These are phyloP conservation scores for Pleurozium schreberi DNA, from an alignment of 225 moss, liverwort and hornwort genomes.

Conservation along the genomic window DNA sequence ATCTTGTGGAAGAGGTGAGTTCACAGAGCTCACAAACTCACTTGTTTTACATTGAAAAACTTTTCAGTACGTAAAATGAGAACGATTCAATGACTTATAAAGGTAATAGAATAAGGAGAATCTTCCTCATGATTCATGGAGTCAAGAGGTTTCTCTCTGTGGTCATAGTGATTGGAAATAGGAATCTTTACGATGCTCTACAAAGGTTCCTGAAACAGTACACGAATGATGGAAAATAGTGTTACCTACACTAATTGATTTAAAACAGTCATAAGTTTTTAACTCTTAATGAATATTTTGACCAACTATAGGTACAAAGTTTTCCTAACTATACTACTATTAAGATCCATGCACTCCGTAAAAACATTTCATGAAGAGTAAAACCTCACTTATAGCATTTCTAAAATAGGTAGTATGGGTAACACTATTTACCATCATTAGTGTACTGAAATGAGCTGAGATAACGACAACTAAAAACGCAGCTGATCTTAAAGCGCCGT, in stretches of 20 bases:
- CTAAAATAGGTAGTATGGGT: no score
- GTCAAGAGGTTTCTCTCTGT: not conserved
- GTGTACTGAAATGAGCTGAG: not conserved
- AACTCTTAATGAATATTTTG: no score
- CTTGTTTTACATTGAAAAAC: not conserved
- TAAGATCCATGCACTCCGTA: no score
- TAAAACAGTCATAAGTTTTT: no score
- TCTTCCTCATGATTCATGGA: not conserved
- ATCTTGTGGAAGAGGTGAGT: constrained; percentile 78
- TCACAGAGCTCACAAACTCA: not conserved
- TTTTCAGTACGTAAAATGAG: not conserved
- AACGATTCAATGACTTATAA: not conserved
- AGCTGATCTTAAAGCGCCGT: no score
- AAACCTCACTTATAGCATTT: no score
- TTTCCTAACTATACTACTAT: no score
- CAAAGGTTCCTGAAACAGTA: not conserved
- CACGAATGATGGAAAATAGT: no score
- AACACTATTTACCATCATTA: no score
- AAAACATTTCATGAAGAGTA: no score
- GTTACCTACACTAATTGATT: no score
- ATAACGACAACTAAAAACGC: not conserved
- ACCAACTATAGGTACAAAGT: no score
- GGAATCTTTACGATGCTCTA: not conserved
- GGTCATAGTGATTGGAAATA: not conserved
- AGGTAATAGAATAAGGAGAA: not conserved